These are phyloP conservation scores for Neocatenulostroma microsporum DNA, from an alignment of 2,329 filamentous ascomycete genomes.

Conservation along the genomic window DNA sequence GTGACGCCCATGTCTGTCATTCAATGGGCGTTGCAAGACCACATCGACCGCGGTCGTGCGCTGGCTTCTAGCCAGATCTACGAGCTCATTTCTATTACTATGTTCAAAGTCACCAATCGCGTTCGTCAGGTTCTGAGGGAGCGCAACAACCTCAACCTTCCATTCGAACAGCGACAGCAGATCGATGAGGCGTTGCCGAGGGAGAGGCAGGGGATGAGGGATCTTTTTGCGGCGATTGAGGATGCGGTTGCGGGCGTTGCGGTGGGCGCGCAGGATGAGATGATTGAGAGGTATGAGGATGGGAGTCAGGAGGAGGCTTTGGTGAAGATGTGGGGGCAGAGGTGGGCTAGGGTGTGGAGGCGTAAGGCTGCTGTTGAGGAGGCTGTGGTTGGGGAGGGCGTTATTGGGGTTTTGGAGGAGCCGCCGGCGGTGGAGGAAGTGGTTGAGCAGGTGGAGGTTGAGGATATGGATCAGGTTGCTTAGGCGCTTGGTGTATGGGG, in stretches of 20 bases:
- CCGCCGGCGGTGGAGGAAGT: slow-evolving; percentile 11
- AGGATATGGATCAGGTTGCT: slow-evolving; percentile 25
- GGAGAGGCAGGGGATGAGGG: slow-evolving; percentile 67
- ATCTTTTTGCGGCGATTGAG: slow-evolving; percentile 73
- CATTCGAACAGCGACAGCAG: slow-evolving; percentile 50
- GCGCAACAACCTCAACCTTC: slow-evolving; percentile 50
- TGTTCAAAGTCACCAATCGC: slow-evolving; percentile 81
- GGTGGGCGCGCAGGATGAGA: slow-evolving; percentile 62
- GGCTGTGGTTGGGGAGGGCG: slow-evolving; percentile 53
- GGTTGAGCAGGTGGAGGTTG: slow-evolving; percentile 15
- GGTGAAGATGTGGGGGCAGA: slow-evolving; percentile 53
- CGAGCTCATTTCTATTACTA: slow-evolving; percentile 82
- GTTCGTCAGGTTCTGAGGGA: slow-evolving; percentile 70
- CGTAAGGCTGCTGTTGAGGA: slow-evolving; percentile 81
- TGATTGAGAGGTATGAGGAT: slow-evolving; percentile 61
- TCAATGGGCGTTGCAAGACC: slow-evolving; percentile 76
- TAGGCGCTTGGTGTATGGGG: too few relatives aligned
- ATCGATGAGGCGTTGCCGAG: slow-evolving; percentile 59
- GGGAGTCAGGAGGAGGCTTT: slow-evolving; percentile 47
- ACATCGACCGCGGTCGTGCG: slow-evolving; percentile 44
- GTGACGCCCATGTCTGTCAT: slow-evolving; percentile 77
- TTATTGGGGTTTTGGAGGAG: slow-evolving; percentile 40
- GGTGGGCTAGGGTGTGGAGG: slow-evolving; percentile 80
- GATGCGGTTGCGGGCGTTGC: slow-evolving; percentile 69
- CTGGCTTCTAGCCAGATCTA: slow-evolving; percentile 72